Evolutionary conservation across 441 rosid genomes (phyloP).

Genomic region (Manihot esculenta): DNA sequence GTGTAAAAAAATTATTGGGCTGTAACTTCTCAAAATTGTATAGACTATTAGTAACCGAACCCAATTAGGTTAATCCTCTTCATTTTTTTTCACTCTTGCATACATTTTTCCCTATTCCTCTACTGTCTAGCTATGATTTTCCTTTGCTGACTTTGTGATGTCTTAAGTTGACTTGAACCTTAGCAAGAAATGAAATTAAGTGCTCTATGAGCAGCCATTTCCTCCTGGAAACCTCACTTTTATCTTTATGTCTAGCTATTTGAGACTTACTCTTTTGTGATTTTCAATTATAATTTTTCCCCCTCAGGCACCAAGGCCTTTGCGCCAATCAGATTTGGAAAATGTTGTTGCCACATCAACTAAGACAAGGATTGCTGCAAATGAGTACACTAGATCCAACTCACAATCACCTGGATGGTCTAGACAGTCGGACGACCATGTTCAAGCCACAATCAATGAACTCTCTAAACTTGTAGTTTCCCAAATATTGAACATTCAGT

Average conservation of each 20-base stretch:
- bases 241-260: no score
- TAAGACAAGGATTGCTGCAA: constrained; percentile 76
- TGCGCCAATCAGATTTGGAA: constrained; percentile 66
- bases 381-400: constrained; percentile 56
- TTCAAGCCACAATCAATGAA: constrained; percentile 78
- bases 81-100: neutral
- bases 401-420: constrained; percentile 57
- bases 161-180: no score
- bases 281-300: neutral
- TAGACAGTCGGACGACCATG: constrained; percentile 58
- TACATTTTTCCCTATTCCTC: neutral
- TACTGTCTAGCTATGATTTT: no score
- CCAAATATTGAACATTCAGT: constrained; percentile 65
- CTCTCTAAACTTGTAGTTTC: constrained; percentile 77
- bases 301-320: constrained; percentile 67
- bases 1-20: neutral
- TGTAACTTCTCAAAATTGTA: neutral
- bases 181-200: neutral
- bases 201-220: neutral
- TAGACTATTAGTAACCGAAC: neutral
- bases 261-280: neutral
- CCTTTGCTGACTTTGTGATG: no score
- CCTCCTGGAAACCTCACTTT: no score
- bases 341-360: constrained; percentile 60
- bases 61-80: neutral